phyloP scores from a whole-genome alignment of 805 yeast genomes.

The Hanseniaspora taiwanica region DNA sequence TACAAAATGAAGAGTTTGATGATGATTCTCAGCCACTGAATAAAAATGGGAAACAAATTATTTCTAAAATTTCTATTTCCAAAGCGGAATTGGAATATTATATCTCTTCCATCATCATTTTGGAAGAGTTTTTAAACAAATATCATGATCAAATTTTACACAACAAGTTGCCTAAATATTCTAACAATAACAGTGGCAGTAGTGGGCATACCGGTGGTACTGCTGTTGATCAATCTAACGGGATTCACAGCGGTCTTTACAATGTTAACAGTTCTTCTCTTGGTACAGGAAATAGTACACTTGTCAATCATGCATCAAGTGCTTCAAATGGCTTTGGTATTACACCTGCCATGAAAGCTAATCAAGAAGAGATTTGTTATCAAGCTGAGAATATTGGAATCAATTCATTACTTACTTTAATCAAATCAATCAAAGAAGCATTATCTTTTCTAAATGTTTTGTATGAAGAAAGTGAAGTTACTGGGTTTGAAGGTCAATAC shows the following conservation, averaged over 20 bases:
- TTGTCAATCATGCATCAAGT: too few species aligned
- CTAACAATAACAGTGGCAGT: too few species aligned
- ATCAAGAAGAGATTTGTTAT: constrained; percentile 46
- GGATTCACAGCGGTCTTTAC: too few species aligned
- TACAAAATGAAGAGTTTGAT: constrained; percentile 28
- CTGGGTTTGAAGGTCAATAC: constrained; percentile 22
- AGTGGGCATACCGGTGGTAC: too few species aligned
- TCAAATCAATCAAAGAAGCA: constrained; percentile 76
- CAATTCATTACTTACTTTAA: constrained; percentile 58
- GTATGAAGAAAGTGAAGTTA: constrained; percentile 50
- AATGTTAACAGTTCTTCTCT: not conserved
- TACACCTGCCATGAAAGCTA: constrained; percentile 27
- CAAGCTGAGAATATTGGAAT: constrained; percentile 90
- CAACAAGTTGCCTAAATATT: constrained; percentile 44
- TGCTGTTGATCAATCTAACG: too few species aligned
- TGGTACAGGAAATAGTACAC: not conserved
- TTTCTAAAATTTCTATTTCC: constrained; percentile 16
- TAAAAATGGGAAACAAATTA: constrained; percentile 27
- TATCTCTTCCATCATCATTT: constrained; percentile 54
- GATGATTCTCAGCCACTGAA: too few species aligned
- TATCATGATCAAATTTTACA: constrained; percentile 31
- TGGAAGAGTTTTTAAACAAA: constrained; percentile 56
- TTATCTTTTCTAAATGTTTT: constrained; percentile 75
- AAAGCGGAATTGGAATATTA: constrained; percentile 48
- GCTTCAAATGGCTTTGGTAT: constrained; percentile 32